These are phyloP conservation scores for Mycena metata DNA, from an alignment of 768 basidiomycete genomes.

Conservation along the genomic window DNA sequence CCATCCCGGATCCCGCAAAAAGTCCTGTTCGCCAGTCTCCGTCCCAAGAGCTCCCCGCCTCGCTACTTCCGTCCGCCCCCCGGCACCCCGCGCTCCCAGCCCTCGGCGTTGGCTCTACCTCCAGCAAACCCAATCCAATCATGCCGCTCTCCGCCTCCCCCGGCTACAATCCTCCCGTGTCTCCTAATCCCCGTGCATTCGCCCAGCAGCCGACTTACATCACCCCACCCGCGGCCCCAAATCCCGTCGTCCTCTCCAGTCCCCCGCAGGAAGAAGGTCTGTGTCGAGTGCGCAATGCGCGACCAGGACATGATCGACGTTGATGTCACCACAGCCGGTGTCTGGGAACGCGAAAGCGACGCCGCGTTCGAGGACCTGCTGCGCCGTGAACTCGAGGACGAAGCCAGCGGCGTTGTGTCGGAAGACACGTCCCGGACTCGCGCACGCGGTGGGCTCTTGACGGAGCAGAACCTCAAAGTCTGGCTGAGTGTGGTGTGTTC, in stretches of 20 bases:
- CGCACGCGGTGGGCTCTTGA: constrained; percentile 75
- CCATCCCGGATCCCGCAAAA: constrained; percentile 41
- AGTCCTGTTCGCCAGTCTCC: constrained; percentile 42
- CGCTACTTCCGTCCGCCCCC: constrained; percentile 56
- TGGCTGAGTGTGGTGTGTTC: constrained; percentile 82
- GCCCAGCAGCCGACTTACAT: constrained; percentile 55
- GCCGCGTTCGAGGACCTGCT: constrained; percentile 82
- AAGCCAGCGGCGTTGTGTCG: constrained; percentile 61
- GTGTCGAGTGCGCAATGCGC: constrained; percentile 98
- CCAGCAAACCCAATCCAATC: constrained; percentile 56
- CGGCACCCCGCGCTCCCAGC: constrained; percentile 63
- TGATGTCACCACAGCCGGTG: constrained; percentile 84
- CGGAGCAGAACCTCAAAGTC: constrained; percentile 84
- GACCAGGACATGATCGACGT: constrained; percentile 99
- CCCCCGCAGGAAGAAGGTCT: constrained; percentile 86
- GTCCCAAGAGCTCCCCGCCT: constrained; percentile 43
- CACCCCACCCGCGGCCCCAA: constrained; percentile 56
- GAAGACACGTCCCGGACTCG: constrained; percentile 72
- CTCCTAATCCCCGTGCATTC: constrained; percentile 74
- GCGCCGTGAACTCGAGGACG: constrained; percentile 79
- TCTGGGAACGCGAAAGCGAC: constrained; percentile 95
- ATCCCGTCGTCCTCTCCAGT: constrained; percentile 58
- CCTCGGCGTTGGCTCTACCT: constrained; percentile 47
- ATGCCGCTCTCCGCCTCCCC: constrained; percentile 73
- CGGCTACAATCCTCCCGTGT: constrained; percentile 73